Evolutionary conservation across 2,329 filamentous ascomycete species (phyloP).

Genomic region (Alternaria atra): DNA sequence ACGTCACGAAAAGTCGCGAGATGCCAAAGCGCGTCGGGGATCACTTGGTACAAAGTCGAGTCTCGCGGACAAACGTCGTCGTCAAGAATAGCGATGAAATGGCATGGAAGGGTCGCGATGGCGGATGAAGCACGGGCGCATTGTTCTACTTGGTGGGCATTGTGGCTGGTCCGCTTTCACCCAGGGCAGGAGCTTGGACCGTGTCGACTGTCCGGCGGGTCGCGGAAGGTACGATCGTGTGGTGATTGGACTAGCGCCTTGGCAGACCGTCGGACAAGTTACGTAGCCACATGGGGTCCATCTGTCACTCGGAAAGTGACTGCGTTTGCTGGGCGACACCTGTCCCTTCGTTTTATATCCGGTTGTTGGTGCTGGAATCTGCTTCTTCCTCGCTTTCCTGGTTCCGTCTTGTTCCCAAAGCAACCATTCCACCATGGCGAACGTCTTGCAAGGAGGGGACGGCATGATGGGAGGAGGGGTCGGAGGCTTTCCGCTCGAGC

Average conservation of each 20-base stretch:
- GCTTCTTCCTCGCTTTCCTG: not conserved
- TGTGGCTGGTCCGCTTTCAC: not conserved
- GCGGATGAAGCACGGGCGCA: conserved; percentile 22
- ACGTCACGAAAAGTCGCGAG: conserved; percentile 5
- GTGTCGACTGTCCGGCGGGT: not conserved
- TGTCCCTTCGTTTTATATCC: conserved; percentile 17
- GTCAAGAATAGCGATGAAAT: conserved; percentile 12
- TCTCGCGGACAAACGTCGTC: not conserved
- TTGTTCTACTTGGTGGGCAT: conserved; percentile 11
- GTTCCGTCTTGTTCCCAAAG: not conserved
- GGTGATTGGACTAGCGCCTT: conserved; percentile 19
- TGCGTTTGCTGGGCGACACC: conserved; percentile 13
- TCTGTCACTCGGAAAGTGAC: conserved; percentile 4
- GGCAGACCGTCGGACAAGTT: conserved; percentile 30
- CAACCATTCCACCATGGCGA: conserved; percentile 51
- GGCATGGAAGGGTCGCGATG: conserved; percentile 8
- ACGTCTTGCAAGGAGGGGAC: conserved; percentile 54
- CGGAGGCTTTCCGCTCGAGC: conserved; percentile 79
- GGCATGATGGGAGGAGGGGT: conserved; percentile 64
- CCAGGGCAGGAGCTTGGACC: conserved; percentile 19
- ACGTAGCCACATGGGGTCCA: conserved; percentile 38
- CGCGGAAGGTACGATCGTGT: not conserved
- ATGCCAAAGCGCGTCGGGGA: conserved; percentile 20
- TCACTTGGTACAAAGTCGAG: not conserved
- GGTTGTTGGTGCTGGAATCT: not conserved